Evolutionary conservation across 805 yeast species (phyloP).

Genomic region (Scheffersomyces coipomensis): DNA sequence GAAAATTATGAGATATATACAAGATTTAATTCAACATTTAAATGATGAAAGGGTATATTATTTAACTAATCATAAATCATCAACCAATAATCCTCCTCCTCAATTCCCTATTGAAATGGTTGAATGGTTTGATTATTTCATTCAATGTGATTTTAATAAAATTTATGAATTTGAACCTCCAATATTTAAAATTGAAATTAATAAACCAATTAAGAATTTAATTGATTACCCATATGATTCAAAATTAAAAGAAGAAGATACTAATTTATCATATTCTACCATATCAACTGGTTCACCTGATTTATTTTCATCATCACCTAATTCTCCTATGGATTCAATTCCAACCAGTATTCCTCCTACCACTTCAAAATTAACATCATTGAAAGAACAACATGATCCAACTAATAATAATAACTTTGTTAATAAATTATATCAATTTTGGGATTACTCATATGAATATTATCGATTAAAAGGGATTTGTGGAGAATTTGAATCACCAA

Average conservation of each 20-base stretch:
- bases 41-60: neutral
- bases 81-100: neutral
- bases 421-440: too few relatives aligned
- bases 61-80: neutral
- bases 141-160: neutral
- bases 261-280: too few relatives aligned
- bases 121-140: neutral
- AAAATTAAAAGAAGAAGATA: too few relatives aligned
- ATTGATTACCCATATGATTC: too few relatives aligned
- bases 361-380: too few relatives aligned
- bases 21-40: neutral
- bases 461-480: neutral
- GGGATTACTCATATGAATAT: neutral
- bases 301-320: neutral
- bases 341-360: neutral
- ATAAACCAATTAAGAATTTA: too few relatives aligned
- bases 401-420: too few relatives aligned
- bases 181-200: neutral
- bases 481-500: too few relatives aligned
- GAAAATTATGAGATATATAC: neutral
- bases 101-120: neutral
- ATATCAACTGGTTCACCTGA: too few relatives aligned
- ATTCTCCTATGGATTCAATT: neutral
- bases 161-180: constrained; percentile 1
- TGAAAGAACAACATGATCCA: too few relatives aligned